A percentile compares a stretch with the other conserved stretches of the same genome.
These are phyloP conservation scores for Solanum appendiculatum DNA, from an alignment of 257 asterid species.

Conservation along the genomic window DNA sequence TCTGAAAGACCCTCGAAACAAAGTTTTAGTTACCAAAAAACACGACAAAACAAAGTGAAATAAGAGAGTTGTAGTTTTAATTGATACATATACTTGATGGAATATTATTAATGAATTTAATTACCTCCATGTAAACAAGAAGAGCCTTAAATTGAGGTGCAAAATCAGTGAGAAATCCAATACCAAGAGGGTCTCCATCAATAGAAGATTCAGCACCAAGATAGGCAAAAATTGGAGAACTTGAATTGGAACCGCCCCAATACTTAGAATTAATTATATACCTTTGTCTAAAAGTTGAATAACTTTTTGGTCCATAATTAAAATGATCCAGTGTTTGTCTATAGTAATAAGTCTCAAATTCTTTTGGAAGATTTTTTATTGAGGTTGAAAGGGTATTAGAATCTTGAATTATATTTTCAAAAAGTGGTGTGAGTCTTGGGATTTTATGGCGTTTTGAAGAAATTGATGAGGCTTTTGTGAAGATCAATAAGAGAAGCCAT, in stretches of 20 bases:
- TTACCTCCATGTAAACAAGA: constrained; percentile 61
- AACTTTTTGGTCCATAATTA: constrained; percentile 53
- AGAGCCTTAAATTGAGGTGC: constrained; percentile 66
- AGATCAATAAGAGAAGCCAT: neutral
- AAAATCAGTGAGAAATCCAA: constrained; percentile 44
- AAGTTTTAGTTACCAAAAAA: neutral
- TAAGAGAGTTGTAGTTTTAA: neutral
- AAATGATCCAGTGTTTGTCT: constrained; percentile 73
- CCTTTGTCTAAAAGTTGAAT: constrained; percentile 43
- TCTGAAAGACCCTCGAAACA: no score
- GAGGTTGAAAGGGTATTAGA: neutral
- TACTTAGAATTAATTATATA: constrained; percentile 29
- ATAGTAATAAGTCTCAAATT: constrained; percentile 33
- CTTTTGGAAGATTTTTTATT: neutral
- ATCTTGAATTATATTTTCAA: neutral
- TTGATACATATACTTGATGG: neutral
- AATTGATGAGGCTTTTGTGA: neutral
- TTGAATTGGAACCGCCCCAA: constrained; percentile 48
- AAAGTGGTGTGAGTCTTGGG: constrained; percentile 16
- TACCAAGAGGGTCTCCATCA: constrained; percentile 7
- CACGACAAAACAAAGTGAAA: neutral
- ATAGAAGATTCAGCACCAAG: constrained; percentile 61
- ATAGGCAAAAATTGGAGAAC: constrained; percentile 50
- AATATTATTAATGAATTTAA: neutral
- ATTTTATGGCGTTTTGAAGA: constrained; percentile 3